A percentile compares a stretch with the other conserved stretches of the same genome.
phyloP scores from a whole-genome alignment of 1,139 yeast genomes.

The Suhomyces guaymorum region DNA sequence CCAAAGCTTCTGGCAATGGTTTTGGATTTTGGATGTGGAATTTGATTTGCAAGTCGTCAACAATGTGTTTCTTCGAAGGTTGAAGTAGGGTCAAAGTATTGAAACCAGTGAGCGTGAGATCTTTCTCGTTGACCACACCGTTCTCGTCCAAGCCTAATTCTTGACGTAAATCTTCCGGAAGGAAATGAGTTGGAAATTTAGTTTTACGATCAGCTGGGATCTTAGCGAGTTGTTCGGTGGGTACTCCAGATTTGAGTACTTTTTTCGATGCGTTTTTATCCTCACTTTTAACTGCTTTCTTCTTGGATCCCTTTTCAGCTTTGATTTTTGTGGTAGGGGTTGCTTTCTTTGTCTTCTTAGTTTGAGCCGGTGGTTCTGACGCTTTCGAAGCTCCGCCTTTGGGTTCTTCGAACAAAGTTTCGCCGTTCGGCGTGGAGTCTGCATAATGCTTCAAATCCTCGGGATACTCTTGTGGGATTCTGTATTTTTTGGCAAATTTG shows the following conservation, averaged over 20 bases:
- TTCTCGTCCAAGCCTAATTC: conserved; percentile 23
- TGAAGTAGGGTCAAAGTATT: conserved; percentile 26
- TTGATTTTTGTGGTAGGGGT: conserved; percentile 1
- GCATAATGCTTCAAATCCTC: conserved; percentile 48
- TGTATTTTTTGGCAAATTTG: conserved; percentile 62
- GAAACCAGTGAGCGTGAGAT: conserved; percentile 12
- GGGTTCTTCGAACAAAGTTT: conserved; percentile 26
- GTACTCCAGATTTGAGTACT: conserved; percentile 5
- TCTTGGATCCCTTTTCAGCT: conserved; percentile 6
- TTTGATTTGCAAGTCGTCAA: conserved; percentile 37
- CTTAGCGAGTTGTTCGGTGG: conserved; percentile 6
- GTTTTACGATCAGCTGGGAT: conserved; percentile 15
- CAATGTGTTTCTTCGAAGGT: conserved; percentile 42
- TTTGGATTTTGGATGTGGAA: conserved; percentile 44
- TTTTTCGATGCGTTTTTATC: conserved; percentile 1
- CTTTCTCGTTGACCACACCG: conserved; percentile 11
- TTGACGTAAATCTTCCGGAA: conserved; percentile 33
- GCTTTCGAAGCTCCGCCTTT: background rate
- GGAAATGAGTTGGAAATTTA: conserved; percentile 38
- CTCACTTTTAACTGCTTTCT: conserved; percentile 8
- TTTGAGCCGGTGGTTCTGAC: background rate
- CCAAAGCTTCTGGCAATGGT: conserved; percentile 31
- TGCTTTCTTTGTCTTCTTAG: conserved; percentile 6
- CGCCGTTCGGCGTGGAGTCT: conserved; percentile 42
- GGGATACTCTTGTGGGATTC: conserved; percentile 61